A percentile compares a stretch with the other conserved stretches of the same genome.
These are phyloP conservation scores for Paxillus rubicundulus DNA, from an alignment of 768 basidiomycete genomes.

Conservation along the genomic window DNA sequence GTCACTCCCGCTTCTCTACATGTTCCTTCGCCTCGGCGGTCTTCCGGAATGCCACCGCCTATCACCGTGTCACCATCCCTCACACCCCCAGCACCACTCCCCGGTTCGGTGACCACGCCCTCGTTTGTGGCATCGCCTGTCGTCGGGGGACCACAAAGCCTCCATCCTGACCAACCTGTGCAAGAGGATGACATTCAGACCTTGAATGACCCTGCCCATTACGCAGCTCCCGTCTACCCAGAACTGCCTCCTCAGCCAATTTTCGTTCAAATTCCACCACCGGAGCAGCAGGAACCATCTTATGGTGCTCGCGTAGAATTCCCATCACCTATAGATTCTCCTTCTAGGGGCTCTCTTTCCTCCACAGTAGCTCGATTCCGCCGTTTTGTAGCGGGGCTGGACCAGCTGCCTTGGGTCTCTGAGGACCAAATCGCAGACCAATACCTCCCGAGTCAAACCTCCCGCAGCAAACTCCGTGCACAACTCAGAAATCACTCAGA, in stretches of 20 bases:
- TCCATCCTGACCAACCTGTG: background rate
- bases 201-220: slow-evolving; percentile 10
- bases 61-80: slow-evolving; percentile 21
- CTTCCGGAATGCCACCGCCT: background rate
- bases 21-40: background rate
- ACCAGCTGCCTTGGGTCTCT: slow-evolving; percentile 45
- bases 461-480: slow-evolving; percentile 16
- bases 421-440: slow-evolving; percentile 41
- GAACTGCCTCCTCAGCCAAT: background rate
- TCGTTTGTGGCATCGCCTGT: background rate
- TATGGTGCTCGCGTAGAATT: background rate
- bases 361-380: slow-evolving; percentile 36
- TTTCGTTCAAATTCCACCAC: background rate
- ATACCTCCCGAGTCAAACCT: slow-evolving; percentile 39
- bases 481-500: slow-evolving; percentile 14
- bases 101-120: slow-evolving; percentile 7
- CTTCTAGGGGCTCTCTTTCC: slow-evolving; percentile 3
- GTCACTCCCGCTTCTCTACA: slow-evolving; percentile 1
- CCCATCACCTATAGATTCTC: slow-evolving; percentile 9
- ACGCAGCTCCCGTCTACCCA: background rate
- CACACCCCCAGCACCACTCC: slow-evolving; percentile 4
- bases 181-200: slow-evolving; percentile 19
- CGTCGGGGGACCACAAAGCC: background rate
- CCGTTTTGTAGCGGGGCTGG: slow-evolving; percentile 35
- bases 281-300: background rate